phyloP scores from a whole-genome alignment of 73 alveolate species.

The Paramecium tetraurelia region DNA sequence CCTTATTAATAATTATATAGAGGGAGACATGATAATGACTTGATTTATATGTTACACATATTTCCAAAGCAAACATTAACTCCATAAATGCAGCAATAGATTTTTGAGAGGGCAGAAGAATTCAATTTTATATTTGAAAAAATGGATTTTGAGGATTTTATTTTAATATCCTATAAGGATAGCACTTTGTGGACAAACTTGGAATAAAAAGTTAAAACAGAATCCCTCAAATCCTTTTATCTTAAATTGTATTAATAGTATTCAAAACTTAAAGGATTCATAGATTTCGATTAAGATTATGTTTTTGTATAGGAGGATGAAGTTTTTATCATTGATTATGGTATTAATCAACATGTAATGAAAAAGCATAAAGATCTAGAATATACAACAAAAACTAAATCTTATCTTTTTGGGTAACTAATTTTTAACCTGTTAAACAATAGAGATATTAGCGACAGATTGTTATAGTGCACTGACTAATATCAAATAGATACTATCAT shows the following conservation, averaged over 20 bases:
- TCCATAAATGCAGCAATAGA: not conserved
- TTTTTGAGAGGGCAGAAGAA: not conserved
- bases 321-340: slow-evolving; percentile 13
- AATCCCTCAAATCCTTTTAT: not conserved
- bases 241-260: not conserved
- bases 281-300: slow-evolving; percentile 29
- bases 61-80: not conserved
- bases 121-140: not conserved
- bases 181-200: not conserved
- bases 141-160: not conserved
- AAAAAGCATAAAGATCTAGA: not conserved
- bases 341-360: not conserved
- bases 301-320: not conserved
- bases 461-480: not conserved
- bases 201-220: not conserved
- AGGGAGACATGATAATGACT: slow-evolving; percentile 4
- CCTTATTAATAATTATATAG: not conserved
- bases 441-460: not conserved
- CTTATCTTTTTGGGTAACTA: not conserved
- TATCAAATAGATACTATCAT: not conserved
- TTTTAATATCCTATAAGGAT: not conserved
- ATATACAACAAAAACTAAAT: not conserved
- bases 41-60: not conserved
- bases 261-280: not conserved
- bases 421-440: not conserved